phyloP scores from a whole-genome alignment of 129 eudicot genomes.

The Dittrichia graveolens region DNA sequence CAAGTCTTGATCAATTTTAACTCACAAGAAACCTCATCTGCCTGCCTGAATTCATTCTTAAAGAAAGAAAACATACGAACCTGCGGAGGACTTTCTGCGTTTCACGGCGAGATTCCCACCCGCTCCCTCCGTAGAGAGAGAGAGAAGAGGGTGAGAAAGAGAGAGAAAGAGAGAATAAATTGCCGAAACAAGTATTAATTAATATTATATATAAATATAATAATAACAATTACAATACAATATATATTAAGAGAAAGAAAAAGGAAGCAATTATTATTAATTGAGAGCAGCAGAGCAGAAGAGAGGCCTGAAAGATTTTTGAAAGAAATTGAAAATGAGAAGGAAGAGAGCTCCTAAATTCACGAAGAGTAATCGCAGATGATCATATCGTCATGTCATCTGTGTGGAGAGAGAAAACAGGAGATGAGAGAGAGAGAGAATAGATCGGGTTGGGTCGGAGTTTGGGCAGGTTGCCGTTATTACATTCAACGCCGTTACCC shows the following conservation, averaged over 20 bases:
- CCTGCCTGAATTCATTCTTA: background rate
- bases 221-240: background rate
- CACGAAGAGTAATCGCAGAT: slow-evolving; percentile 23
- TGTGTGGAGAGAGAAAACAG: slow-evolving; percentile 18
- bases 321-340: slow-evolving; percentile 11
- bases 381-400: slow-evolving; percentile 35
- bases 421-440: background rate
- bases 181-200: slow-evolving; percentile 17
- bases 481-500: slow-evolving; percentile 40
- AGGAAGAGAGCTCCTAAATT: slow-evolving; percentile 29
- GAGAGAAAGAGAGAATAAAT: slow-evolving; percentile 18
- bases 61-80: background rate
- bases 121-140: slow-evolving; percentile 10
- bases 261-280: background rate
- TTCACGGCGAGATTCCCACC: slow-evolving; percentile 24
- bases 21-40: slow-evolving; percentile 27
- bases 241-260: background rate
- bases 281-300: background rate
- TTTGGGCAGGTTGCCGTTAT: slow-evolving; percentile 39
- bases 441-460: slow-evolving; percentile 10
- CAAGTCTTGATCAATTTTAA: slow-evolving; percentile 21
- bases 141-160: slow-evolving; percentile 3
- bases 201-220: background rate
- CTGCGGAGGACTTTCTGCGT: background rate
- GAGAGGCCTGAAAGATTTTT: background rate